phyloP scores from a whole-genome alignment of 2,329 filamentous ascomycete species.

The Clonostachys sp. region DNA sequence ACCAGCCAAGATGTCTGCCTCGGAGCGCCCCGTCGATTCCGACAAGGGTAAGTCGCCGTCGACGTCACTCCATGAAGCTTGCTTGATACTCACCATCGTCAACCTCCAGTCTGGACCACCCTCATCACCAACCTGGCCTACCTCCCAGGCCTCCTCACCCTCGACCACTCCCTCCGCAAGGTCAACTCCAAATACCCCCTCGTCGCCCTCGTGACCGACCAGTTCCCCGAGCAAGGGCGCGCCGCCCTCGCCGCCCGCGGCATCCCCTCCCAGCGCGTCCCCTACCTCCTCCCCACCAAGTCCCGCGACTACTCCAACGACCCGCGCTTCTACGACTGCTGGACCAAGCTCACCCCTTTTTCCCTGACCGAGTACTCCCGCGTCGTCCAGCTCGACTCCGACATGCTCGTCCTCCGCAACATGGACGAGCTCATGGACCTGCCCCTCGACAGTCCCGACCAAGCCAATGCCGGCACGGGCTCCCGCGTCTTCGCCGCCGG shows the following conservation, averaged over 20 bases:
- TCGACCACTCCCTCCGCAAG: conserved; percentile 70
- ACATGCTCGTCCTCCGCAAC: conserved; percentile 79
- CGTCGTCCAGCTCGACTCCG: conserved; percentile 80
- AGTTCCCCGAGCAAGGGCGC: conserved; percentile 65
- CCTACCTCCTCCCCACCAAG: conserved; percentile 60
- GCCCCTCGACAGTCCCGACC: conserved; percentile 48
- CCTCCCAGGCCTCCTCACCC: conserved; percentile 75
- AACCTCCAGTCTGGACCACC: conserved; percentile 70
- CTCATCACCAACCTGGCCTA: conserved; percentile 83
- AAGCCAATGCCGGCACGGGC: conserved; percentile 25
- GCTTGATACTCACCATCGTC: conserved; percentile 2
- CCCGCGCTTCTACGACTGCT: conserved; percentile 84
- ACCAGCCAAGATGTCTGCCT: background rate
- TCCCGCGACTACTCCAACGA: conserved; percentile 67
- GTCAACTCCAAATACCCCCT: conserved; percentile 68
- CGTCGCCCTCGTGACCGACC: conserved; percentile 76
- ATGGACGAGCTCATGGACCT: conserved; percentile 95
- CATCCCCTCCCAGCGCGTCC: conserved; percentile 66
- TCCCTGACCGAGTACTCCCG: conserved; percentile 71
- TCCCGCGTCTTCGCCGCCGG: conserved; percentile 73
- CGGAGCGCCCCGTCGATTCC: conserved; percentile 27
- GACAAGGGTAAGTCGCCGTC: conserved; percentile 22
- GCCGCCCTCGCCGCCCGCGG: conserved; percentile 63
- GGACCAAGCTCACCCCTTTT: conserved; percentile 82
- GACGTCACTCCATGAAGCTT: background rate